A percentile compares a stretch with the other conserved stretches of the same genome.
These are phyloP conservation scores for Myxozyma udenii DNA, from an alignment of 805 yeast species.

Conservation along the genomic window DNA sequence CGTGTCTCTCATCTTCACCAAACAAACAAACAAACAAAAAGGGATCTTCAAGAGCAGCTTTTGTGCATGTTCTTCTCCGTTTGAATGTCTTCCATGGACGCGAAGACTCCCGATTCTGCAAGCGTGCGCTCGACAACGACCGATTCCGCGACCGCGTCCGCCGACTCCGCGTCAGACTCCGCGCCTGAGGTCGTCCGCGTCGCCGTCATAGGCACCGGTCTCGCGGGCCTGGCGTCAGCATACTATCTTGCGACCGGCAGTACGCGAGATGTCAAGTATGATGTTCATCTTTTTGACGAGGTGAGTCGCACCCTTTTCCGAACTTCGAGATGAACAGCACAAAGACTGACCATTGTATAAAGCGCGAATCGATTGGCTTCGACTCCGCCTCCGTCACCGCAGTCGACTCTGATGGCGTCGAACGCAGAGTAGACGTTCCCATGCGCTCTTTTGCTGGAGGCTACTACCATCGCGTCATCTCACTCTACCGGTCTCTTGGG, in stretches of 20 bases:
- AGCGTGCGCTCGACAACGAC: neutral
- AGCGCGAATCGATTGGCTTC: constrained; percentile 19
- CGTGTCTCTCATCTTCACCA: no score
- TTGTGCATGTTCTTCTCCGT: no score
- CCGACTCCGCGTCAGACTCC: neutral
- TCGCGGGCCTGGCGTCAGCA: constrained; percentile 25
- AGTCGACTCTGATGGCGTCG: constrained; percentile 12
- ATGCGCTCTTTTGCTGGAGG: constrained; percentile 29
- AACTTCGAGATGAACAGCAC: neutral
- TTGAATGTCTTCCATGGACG: no score
- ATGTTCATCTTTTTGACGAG: constrained; percentile 26
- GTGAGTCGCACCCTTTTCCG: constrained; percentile 1
- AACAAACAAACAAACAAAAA: no score
- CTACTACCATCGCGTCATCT: constrained; percentile 18
- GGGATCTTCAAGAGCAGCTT: no score
- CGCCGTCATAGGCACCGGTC: constrained; percentile 23
- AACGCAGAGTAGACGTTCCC: constrained; percentile 23
- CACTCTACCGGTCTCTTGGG: constrained; percentile 18
- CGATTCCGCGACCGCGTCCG: neutral
- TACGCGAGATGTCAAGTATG: constrained; percentile 6
- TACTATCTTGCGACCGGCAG: constrained; percentile 11
- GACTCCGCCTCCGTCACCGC: constrained; percentile 24
- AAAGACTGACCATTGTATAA: neutral
- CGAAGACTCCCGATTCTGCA: no score
- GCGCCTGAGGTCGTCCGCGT: constrained; percentile 12